phyloP scores from a whole-genome alignment of 495 filamentous ascomycete species.

The Penicillium coprophilum region DNA sequence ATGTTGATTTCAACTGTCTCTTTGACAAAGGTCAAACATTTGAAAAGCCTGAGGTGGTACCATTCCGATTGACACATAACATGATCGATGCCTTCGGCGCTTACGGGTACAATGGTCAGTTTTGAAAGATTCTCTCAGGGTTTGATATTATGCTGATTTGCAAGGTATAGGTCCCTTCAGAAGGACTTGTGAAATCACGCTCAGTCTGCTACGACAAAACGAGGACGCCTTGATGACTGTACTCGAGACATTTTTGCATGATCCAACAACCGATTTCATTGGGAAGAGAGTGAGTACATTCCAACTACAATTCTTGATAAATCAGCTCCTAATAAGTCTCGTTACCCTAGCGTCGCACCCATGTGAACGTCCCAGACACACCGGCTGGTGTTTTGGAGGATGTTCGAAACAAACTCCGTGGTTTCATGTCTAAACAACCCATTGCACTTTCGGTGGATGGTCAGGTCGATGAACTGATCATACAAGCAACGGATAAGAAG shows the following conservation, averaged over 20 bases:
- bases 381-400: conserved; percentile 88
- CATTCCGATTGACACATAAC: conserved; percentile 98
- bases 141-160: conserved; percentile 13
- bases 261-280: conserved; percentile 93
- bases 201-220: conserved; percentile 80
- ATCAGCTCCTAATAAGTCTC: conserved; percentile 10
- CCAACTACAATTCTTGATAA: background rate
- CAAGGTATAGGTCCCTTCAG: conserved; percentile 72
- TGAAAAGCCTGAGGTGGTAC: conserved; percentile 89
- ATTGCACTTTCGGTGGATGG: conserved; percentile 93
- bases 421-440: conserved; percentile 77
- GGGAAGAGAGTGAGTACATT: conserved; percentile 58
- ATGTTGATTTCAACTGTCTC: conserved; percentile 99
- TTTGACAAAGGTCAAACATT: conserved; percentile 99
- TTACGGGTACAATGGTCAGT: conserved; percentile 73
- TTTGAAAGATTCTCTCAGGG: background rate
- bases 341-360: conserved; percentile 52
- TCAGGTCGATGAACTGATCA: conserved; percentile 88
- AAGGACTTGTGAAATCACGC: conserved; percentile 82
- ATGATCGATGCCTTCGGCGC: conserved; percentile 97
- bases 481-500: conserved; percentile 72
- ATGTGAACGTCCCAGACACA: conserved; percentile 70
- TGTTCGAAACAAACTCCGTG: conserved; percentile 82
- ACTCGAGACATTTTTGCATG: conserved; percentile 92
- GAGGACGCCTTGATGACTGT: conserved; percentile 97